Conservation (phyloP, 2,329 filamentous ascomycete genomes). For the Xylariales sp. region DNA sequence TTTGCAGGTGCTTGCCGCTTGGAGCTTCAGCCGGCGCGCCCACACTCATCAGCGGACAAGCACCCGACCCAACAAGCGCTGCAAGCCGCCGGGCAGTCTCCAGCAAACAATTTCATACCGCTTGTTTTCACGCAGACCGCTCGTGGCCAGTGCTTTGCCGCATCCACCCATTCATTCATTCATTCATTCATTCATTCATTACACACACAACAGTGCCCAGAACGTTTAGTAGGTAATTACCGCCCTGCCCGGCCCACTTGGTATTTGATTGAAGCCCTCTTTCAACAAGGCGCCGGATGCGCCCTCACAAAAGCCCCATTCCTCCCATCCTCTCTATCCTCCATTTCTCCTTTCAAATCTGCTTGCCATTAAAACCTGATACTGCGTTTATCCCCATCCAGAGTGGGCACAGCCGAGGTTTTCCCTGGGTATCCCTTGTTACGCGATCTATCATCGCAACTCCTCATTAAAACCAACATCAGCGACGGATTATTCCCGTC, state of each 20-base stretch:
- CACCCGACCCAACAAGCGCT: too few species aligned
- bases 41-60: too few species aligned
- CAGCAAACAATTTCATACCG: conserved; percentile 3
- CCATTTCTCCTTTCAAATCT: background rate
- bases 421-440: background rate
- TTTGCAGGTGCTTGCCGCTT: too few species aligned
- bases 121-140: conserved; percentile 3
- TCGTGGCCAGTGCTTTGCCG: background rate
- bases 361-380: conserved; percentile 7
- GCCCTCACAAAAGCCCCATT: conserved; percentile 8
- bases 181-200: background rate
- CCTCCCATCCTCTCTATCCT: background rate
- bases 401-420: background rate
- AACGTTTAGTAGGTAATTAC: too few species aligned
- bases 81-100: background rate
- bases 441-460: background rate
- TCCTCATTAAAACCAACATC: background rate
- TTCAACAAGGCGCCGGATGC: conserved; percentile 1
- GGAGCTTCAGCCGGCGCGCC: too few species aligned
- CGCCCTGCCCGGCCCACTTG: too few species aligned
- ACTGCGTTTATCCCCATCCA: conserved; percentile 1
- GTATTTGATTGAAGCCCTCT: too few species aligned
- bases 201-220: background rate
- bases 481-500: conserved; percentile 7
- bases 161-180: background rate